Base-by-base conservation (phyloP, 495 filamentous ascomycete genomes). In the Annulohypoxylon maeteangense region DNA sequence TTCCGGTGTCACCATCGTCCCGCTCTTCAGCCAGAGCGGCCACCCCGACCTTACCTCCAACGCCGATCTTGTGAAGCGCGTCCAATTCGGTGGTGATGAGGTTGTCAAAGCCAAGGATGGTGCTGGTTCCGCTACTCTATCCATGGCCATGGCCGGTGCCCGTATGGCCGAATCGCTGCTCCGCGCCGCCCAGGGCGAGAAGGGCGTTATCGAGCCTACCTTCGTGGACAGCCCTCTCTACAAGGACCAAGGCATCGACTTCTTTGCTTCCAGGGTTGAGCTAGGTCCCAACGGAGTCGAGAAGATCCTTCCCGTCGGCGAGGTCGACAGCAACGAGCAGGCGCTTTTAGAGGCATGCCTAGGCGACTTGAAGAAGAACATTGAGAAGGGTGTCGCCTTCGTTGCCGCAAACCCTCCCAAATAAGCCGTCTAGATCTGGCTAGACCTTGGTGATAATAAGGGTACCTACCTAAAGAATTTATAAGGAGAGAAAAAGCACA, bases 71-170 rank as follows among this genome's bases (percentile, higher is more conserved):
- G 86, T 98, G 79, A 90, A 94, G 80, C 94, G 95, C 79, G 96
- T 99, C 75, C 95, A 99, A 85, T 99, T 98, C 83, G 95, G 95
- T 81, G 95, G 95, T 87, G 95, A 99, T 81, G 95, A 99, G 89
- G 95, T 99, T 70, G 95, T 99, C 81, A 90, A 97, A 88, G 95
- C 95, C 80, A 99, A 99, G 90, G 94, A 93, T 81, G 95, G 95
- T 83, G 94, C 95, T 76, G 95, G 95, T 72, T 98, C 96, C 67
- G 95, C 95, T 79, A 99, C 95, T 67, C 91, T 99, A 67, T 97
- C 93, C 81, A 99, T 99, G 95, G 95, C 95, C 74, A 95, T 96
- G 88, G 95, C 95, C 75, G 95, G 95, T 87, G 94, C 94, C 71
- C 93, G 95, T 78, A 97, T 99, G 87, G 93, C 95, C 72, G 94